Conservation (phyloP, 2,329 filamentous ascomycete genomes). For the Dactylellina parvicollis region DNA sequence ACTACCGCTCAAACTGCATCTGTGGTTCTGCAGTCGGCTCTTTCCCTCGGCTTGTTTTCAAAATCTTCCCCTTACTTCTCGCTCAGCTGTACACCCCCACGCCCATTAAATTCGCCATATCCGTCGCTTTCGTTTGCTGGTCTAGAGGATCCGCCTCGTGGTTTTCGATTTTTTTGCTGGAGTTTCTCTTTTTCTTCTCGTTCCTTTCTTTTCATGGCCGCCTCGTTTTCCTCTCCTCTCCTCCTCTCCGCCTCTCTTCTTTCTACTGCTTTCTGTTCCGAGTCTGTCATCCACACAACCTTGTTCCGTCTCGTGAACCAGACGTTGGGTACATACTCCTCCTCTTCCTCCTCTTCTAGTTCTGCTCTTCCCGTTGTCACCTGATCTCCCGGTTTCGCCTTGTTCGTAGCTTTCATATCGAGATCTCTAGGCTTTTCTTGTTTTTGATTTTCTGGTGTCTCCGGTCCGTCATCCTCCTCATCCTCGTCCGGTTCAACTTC, state of each 20-base stretch:
- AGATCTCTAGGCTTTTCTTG: neutral
- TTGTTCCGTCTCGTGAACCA: slow-evolving; percentile 1
- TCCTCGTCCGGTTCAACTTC: slow-evolving; percentile 20
- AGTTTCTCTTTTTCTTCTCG: neutral
- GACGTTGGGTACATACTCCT: neutral
- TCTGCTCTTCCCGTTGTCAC: neutral
- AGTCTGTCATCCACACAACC: slow-evolving; percentile 3
- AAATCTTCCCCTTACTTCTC: slow-evolving; percentile 3
- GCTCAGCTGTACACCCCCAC: slow-evolving; percentile 25
- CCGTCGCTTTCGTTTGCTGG: neutral
- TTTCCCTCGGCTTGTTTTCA: neutral
- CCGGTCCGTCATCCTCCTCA: slow-evolving; percentile 3
- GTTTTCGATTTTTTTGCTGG: neutral
- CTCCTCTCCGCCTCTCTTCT: neutral
- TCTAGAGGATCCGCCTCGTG: neutral
- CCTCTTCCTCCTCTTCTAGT: neutral
- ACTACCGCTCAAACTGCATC: neutral
- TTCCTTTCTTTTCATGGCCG: neutral
- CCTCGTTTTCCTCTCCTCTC: neutral
- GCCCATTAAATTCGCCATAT: slow-evolving; percentile 29
- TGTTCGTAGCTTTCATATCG: neutral
- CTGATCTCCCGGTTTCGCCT: neutral
- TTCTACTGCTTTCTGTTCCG: neutral
- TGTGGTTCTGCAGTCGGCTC: neutral
- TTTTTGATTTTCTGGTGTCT: neutral